Base-by-base conservation (phyloP, 768 basidiomycete genomes). In the Auricularia heimuer region DNA sequence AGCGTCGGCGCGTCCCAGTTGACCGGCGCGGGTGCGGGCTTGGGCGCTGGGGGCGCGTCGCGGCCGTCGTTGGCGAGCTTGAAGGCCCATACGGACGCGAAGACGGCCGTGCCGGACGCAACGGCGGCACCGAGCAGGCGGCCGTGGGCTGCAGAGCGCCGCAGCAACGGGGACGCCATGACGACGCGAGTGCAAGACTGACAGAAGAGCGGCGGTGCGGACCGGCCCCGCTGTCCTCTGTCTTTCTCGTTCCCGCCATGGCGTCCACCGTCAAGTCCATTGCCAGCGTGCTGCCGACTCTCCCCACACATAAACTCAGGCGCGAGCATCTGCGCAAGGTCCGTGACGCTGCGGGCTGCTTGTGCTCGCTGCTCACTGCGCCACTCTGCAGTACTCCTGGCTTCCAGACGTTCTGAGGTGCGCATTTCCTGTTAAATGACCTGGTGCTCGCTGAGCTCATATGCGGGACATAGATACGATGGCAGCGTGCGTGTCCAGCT, bases 1-100 rank as follows among this genome's bases (percentile, higher is more conserved):
- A 89, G 71, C 2, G 83, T 60, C 24, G 56, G 29, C 24, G 56
- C 24, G 56, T 60, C 33, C 56, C 56, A 60, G 34, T 60, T 60
- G 6, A 34, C 29, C 6, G 56, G 56, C 14, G 21, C 47, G 16
- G 47, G 47, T 18, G 47, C 47, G 6, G 47, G 47, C 14, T 8
- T 8, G 11, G 47, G 18, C 47, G 47, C 18, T 51, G 14, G 2
- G 42, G 3, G 18, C 21, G 47, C 47, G 47, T 10, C 47, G 14
- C 11, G 18, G 8, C 21, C 47, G 10, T 51, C 47, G 47, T 51
- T 51, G 10, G 47, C 47, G 47, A 18, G 6, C 21, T 1, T 51
- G 47, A 8, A 18, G 44, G 10, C 6, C 47, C 21, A 18, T 51
- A 18, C 18, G 16, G 47, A 45, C 47, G 39, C 39, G 8, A 7